Evolutionary conservation across 2,329 filamentous ascomycete species (phyloP).

Genomic region (Fusarium globosum): DNA sequence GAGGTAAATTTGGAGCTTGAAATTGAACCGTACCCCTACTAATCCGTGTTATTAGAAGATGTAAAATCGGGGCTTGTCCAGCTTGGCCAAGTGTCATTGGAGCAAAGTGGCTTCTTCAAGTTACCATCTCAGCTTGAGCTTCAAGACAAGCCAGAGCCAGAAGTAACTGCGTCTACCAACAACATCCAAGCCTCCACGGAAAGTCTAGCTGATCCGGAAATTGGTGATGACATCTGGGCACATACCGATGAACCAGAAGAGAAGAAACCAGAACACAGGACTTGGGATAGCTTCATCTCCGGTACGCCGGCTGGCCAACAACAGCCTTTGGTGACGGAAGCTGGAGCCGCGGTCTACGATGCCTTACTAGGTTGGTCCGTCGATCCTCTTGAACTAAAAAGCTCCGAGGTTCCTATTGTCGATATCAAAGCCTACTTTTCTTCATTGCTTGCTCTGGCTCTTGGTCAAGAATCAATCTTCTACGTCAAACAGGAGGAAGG

Average conservation of each 20-base stretch:
- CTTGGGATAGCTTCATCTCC: slow-evolving; percentile 76
- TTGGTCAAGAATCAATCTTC: slow-evolving; percentile 78
- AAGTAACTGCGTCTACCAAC: slow-evolving; percentile 11
- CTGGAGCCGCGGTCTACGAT: slow-evolving; percentile 74
- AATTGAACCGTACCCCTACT: not conserved
- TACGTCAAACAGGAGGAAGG: slow-evolving; percentile 70
- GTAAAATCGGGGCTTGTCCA: slow-evolving; percentile 29
- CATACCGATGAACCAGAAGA: slow-evolving; percentile 48
- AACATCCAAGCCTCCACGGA: slow-evolving; percentile 6
- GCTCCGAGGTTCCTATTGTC: slow-evolving; percentile 56
- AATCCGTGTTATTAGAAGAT: slow-evolving; percentile 9
- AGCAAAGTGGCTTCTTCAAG: slow-evolving; percentile 49
- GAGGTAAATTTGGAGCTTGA: slow-evolving; percentile 41
- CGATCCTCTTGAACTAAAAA: slow-evolving; percentile 55
- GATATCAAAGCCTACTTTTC: slow-evolving; percentile 61
- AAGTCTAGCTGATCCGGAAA: slow-evolving; percentile 13
- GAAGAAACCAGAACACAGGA: slow-evolving; percentile 62
- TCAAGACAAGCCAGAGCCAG: slow-evolving; percentile 5
- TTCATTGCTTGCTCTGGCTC: slow-evolving; percentile 72
- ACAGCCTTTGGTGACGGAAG: slow-evolving; percentile 74
- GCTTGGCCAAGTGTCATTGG: slow-evolving; percentile 34
- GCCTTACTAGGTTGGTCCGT: slow-evolving; percentile 61
- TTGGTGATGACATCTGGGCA: slow-evolving; percentile 58
- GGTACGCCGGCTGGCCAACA: slow-evolving; percentile 49
- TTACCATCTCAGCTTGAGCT: slow-evolving; percentile 31